These are phyloP conservation scores for Crassisporium funariophilum DNA, from an alignment of 768 basidiomycete genomes.

Conservation along the genomic window DNA sequence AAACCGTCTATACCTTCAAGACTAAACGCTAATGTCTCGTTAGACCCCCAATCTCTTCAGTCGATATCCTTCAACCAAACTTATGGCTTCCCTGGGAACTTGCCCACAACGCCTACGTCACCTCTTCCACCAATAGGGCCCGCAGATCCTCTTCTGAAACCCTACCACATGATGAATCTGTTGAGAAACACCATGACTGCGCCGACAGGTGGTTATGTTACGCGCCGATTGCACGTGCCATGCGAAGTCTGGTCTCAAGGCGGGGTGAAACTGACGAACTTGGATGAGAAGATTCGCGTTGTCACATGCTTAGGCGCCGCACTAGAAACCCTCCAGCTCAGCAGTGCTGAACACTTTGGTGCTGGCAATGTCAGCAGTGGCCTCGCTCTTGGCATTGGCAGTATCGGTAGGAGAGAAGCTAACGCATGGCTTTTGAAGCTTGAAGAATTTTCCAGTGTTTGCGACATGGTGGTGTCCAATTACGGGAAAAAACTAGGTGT, in stretches of 20 bases:
- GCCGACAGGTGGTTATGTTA: constrained; percentile 85
- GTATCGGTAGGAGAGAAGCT: constrained; percentile 74
- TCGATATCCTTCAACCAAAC: constrained; percentile 9
- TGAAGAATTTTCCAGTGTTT: constrained; percentile 78
- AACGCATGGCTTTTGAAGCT: constrained; percentile 77
- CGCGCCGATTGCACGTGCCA: constrained; percentile 83
- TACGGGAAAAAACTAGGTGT: constrained; percentile 89
- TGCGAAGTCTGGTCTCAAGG: constrained; percentile 91
- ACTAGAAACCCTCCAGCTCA: constrained; percentile 74
- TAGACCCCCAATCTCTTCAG: constrained; percentile 21
- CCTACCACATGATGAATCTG: constrained; percentile 89
- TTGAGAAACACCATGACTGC: constrained; percentile 78
- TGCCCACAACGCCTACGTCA: constrained; percentile 76
- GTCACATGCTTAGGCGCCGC: constrained; percentile 79
- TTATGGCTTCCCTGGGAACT: constrained; percentile 43
- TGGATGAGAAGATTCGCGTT: constrained; percentile 85
- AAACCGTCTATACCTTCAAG: constrained; percentile 68
- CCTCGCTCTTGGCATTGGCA: constrained; percentile 73
- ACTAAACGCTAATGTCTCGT: constrained; percentile 48
- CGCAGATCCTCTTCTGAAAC: constrained; percentile 73
- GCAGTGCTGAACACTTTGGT: constrained; percentile 75
- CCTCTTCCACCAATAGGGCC: constrained; percentile 77
- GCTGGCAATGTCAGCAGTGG: constrained; percentile 79
- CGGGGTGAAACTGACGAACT: constrained; percentile 79
- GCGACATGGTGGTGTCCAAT: constrained; percentile 77